Evolutionary conservation across 768 basidiomycete genomes (phyloP).

Genomic region (Lactifluus piperatus): DNA sequence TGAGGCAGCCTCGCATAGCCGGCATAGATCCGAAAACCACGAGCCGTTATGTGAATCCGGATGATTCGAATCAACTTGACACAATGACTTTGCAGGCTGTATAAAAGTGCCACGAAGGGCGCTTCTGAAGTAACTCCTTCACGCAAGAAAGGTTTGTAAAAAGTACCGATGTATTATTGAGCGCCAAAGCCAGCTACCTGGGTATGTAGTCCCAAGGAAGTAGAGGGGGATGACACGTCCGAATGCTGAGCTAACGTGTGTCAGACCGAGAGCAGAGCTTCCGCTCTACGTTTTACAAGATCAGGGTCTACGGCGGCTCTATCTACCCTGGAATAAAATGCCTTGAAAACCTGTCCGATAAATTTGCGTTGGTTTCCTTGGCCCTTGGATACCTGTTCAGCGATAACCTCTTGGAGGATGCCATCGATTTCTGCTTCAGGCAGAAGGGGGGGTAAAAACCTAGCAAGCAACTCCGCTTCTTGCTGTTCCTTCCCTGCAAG

Average conservation of each 20-base stretch:
- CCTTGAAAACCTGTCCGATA: slow-evolving; percentile 47
- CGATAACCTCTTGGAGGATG: slow-evolving; percentile 37
- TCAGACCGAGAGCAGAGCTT: slow-evolving; percentile 29
- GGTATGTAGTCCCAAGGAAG: neutral
- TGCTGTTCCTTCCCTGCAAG: slow-evolving; percentile 52
- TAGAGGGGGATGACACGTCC: neutral
- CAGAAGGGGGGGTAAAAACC: slow-evolving; percentile 52
- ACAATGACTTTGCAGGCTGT: neutral
- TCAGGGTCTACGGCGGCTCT: slow-evolving; percentile 48
- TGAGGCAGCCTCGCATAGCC: neutral
- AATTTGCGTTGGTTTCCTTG: slow-evolving; percentile 29
- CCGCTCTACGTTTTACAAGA: slow-evolving; percentile 46
- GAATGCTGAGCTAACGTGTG: neutral
- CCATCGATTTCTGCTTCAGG: slow-evolving; percentile 47
- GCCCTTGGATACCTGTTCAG: slow-evolving; percentile 22
- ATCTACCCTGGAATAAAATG: slow-evolving; percentile 55
- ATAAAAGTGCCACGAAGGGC: neutral
- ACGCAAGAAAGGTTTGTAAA: neutral
- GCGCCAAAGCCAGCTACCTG: neutral
- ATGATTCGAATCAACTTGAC: neutral
- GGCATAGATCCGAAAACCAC: slow-evolving; percentile 2
- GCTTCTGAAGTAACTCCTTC: neutral
- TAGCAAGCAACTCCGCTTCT: slow-evolving; percentile 47
- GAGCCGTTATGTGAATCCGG: neutral
- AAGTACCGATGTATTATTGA: neutral